Conservation (phyloP, 495 filamentous ascomycete species). For the Penicillium canariense region DNA sequence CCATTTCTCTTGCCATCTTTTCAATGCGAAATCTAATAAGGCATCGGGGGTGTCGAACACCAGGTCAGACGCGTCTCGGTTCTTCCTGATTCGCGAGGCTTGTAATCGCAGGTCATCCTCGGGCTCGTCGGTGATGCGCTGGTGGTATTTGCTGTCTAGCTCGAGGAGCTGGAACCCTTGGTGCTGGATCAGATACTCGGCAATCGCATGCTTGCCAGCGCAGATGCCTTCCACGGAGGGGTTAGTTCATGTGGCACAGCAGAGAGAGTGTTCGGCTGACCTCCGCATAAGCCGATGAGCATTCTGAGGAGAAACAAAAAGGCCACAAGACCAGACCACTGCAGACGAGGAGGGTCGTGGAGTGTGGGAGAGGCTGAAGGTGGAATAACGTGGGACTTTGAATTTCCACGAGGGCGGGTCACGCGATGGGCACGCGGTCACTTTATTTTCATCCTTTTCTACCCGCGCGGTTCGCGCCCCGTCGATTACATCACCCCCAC, state of each 20-base stretch:
- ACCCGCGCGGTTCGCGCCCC: conserved; percentile 6
- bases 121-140: conserved; percentile 24
- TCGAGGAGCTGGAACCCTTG: conserved; percentile 64
- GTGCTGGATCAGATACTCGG: conserved; percentile 72
- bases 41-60: conserved; percentile 58
- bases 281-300: conserved; percentile 92
- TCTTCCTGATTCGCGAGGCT: conserved; percentile 22
- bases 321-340: neutral
- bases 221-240: conserved; percentile 65
- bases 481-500: conserved; percentile 12
- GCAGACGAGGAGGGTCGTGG: neutral
- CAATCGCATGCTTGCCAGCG: conserved; percentile 83
- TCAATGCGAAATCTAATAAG: conserved; percentile 81
- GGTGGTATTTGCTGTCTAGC: conserved; percentile 21
- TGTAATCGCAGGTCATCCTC: conserved; percentile 33
- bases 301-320: conserved; percentile 45
- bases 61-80: conserved; percentile 23
- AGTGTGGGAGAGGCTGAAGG: too few relatives aligned
- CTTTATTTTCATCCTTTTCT: neutral
- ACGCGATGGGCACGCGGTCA: conserved; percentile 9
- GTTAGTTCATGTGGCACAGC: conserved; percentile 10
- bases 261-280: conserved; percentile 45
- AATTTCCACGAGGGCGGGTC: conserved; percentile 3
- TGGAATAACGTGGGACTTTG: neutral
- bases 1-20: conserved; percentile 75